Evolutionary conservation across 805 yeast species (phyloP).

Genomic region (Isabelozyma gotoi): DNA sequence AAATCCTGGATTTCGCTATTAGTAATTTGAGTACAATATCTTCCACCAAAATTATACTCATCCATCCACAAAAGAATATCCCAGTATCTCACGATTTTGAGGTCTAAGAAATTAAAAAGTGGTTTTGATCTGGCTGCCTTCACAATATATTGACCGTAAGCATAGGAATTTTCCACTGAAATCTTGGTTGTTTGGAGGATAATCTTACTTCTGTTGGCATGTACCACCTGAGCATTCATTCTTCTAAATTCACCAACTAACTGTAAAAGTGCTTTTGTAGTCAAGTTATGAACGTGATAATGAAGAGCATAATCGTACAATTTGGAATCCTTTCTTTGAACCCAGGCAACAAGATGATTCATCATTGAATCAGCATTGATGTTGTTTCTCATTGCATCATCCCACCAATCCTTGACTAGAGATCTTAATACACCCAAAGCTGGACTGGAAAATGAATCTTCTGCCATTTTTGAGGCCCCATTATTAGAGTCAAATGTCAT

Average conservation of each 20-base stretch:
- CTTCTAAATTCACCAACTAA: conserved; percentile 74
- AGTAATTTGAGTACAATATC: conserved; percentile 47
- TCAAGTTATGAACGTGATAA: conserved; percentile 83
- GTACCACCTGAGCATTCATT: conserved; percentile 77
- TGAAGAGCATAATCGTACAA: conserved; percentile 77
- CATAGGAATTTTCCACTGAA: conserved; percentile 83
- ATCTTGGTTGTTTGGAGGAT: conserved; percentile 72
- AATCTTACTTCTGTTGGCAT: conserved; percentile 75
- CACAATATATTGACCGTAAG: conserved; percentile 81
- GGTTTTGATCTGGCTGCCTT: conserved; percentile 79
- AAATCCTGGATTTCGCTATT: conserved; percentile 45
- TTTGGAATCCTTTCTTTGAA: conserved; percentile 68
- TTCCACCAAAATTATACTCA: conserved; percentile 81
- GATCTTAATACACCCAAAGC: conserved; percentile 69
- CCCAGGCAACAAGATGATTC: conserved; percentile 82
- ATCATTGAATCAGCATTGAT: conserved; percentile 80
- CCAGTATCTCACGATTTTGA: conserved; percentile 79
- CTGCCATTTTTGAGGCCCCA: conserved; percentile 58
- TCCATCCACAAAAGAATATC: conserved; percentile 96
- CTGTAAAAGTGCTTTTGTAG: conserved; percentile 80
- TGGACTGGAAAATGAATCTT: conserved; percentile 77
- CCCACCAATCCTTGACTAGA: conserved; percentile 92
- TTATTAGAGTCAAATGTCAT: conserved; percentile 32
- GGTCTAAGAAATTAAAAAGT: conserved; percentile 76
- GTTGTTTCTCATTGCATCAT: conserved; percentile 69